Evolutionary conservation across 495 filamentous ascomycete species (phyloP).

Genomic region (Hyaloscypha hepaticicola): DNA sequence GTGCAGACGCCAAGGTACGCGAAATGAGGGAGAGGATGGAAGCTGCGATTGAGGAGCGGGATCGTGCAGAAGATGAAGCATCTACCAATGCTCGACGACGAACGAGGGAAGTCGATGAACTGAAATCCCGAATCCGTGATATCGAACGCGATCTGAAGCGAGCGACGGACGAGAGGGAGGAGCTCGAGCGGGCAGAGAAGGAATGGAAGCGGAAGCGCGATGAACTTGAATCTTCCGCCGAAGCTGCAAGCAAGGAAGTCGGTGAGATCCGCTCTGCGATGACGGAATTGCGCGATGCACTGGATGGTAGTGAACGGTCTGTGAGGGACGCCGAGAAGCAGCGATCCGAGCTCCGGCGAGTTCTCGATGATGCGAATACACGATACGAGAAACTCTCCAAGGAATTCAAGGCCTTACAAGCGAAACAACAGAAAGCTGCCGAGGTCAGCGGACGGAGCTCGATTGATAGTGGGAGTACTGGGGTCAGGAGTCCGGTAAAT

Average conservation of each 20-base stretch:
- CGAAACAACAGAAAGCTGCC: slow-evolving; percentile 14
- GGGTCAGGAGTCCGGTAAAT: slow-evolving; percentile 25
- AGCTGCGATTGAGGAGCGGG: slow-evolving; percentile 82
- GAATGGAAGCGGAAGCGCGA: slow-evolving; percentile 68
- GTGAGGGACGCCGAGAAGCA: slow-evolving; percentile 78
- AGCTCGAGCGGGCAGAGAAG: slow-evolving; percentile 66
- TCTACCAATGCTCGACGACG: slow-evolving; percentile 71
- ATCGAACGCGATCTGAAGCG: slow-evolving; percentile 72
- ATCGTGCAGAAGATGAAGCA: slow-evolving; percentile 88
- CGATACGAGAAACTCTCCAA: slow-evolving; percentile 79
- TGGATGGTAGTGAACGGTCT: slow-evolving; percentile 87
- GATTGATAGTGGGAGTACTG: slow-evolving; percentile 30
- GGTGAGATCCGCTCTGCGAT: slow-evolving; percentile 75
- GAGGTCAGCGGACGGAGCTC: slow-evolving; percentile 22
- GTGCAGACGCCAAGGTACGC: slow-evolving; percentile 73
- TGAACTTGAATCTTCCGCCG: slow-evolving; percentile 69
- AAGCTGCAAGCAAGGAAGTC: slow-evolving; percentile 66
- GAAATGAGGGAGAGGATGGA: slow-evolving; percentile 93
- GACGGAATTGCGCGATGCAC: slow-evolving; percentile 68
- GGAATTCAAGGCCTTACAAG: slow-evolving; percentile 24
- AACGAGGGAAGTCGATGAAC: slow-evolving; percentile 82
- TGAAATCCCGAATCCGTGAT: slow-evolving; percentile 75
- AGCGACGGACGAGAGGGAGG: slow-evolving; percentile 64
- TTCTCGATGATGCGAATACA: slow-evolving; percentile 72
- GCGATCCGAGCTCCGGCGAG: slow-evolving; percentile 68